A percentile compares a stretch with the other conserved stretches of the same genome.
phyloP scores from a whole-genome alignment of 192 early-diverging fungal genomes.

The Paraglomus brasilianum region DNA sequence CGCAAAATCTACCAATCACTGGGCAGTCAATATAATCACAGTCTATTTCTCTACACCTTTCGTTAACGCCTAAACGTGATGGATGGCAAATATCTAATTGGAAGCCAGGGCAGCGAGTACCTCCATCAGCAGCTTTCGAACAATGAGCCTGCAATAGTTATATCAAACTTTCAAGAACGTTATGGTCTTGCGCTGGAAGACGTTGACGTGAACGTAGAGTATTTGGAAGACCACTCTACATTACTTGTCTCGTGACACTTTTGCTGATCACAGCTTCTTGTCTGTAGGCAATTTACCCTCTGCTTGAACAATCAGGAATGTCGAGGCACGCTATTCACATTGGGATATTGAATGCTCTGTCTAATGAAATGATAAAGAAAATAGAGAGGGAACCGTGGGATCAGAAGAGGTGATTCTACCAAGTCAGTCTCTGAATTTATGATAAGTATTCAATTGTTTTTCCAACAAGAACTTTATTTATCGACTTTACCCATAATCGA shows the following conservation, averaged over 20 bases:
- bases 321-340: conserved; percentile 14
- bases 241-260: not conserved
- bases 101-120: not conserved
- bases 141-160: not conserved
- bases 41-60: too few relatives aligned
- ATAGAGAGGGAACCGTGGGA: conserved; percentile 19
- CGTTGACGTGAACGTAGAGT: not conserved
- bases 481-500: not conserved
- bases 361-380: not conserved
- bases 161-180: not conserved
- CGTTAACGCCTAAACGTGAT: too few relatives aligned
- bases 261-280: not conserved
- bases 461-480: not conserved
- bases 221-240: not conserved
- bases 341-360: conserved; percentile 12
- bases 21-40: too few relatives aligned
- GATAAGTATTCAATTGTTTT: not conserved
- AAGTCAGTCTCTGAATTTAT: too few relatives aligned
- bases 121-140: not conserved
- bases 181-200: not conserved
- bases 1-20: too few relatives aligned
- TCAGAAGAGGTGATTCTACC: conserved; percentile 22
- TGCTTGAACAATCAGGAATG: conserved; percentile 21
- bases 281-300: conserved; percentile 18
- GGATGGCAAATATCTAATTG: conserved; percentile 6